A percentile compares a stretch with the other conserved stretches of the same genome.
Evolutionary conservation across 495 filamentous ascomycete species (phyloP).

Genomic region (Xylaria acuta): DNA sequence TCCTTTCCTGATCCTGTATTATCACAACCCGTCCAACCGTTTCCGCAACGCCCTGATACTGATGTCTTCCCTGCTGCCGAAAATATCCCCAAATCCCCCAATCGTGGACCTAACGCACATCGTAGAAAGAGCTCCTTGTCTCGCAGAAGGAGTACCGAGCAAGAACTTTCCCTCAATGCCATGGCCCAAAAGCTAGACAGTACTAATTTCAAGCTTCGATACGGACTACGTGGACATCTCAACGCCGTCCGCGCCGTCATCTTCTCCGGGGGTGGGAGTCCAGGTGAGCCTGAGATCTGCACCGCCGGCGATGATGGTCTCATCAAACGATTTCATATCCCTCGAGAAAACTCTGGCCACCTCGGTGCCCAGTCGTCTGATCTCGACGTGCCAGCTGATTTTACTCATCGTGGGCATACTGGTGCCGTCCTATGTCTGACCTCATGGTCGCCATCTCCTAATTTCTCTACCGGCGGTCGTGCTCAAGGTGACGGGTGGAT

Average conservation of each 20-base stretch:
- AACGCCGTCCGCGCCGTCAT: conserved; percentile 93
- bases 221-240: conserved; percentile 88
- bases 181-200: conserved; percentile 62
- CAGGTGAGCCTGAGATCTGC: conserved; percentile 94
- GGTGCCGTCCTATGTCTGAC: conserved; percentile 89
- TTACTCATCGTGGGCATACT: conserved; percentile 90
- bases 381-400: conserved; percentile 89
- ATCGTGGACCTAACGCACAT: conserved; percentile 72
- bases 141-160: conserved; percentile 62
- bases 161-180: conserved; percentile 57
- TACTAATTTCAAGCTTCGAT: conserved; percentile 85
- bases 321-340: conserved; percentile 96
- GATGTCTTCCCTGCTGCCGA: conserved; percentile 87
- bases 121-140: conserved; percentile 77
- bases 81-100: conserved; percentile 79
- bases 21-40: conserved; percentile 50
- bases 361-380: conserved; percentile 67
- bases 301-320: conserved; percentile 95
- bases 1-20: conserved; percentile 54
- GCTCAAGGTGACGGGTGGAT: conserved; percentile 93
- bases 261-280: conserved; percentile 94
- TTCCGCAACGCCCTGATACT: conserved; percentile 72
- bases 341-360: conserved; percentile 67
- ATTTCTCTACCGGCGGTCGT: conserved; percentile 86
- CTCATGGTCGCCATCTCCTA: conserved; percentile 81